Evolutionary conservation across 1,139 yeast species (phyloP), one percentile per base, ranked within the genome.

Genomic region (Fermentozyma sake): DNA sequence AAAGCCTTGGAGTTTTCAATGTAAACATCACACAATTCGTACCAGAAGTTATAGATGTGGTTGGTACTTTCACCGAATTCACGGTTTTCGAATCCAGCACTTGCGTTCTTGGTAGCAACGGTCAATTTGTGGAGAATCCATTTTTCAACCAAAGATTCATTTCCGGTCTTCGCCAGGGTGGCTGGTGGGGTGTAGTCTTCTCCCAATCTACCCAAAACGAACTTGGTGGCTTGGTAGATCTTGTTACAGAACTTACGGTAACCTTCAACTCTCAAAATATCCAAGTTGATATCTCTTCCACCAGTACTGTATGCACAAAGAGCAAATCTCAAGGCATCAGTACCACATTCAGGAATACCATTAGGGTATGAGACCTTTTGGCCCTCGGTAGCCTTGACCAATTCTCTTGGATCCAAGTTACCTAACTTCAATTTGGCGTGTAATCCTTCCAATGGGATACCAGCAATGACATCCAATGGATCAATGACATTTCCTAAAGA

Each of bases 281-380:
- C 97, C 57, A 91, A 75, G 65, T 91, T 91, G 59, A 91, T 91
- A 54, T 91, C 98, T 65, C 97, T 81, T 48, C 96, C 97, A 66
- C 98, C 98, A 32, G 98, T 89, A 28, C 96, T 82, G 69, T 91
- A 91, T 31, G 97, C 96, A 76, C 98, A 91, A 44, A 91, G 75
- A 14, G 98, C 97, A 57, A 91, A 91, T 68, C 98, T 80, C 65
- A 91, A 69, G 23, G 98, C 98, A 61, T 91, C 98, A 30, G 97
- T 89, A 69, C 98, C 98, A 74, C 98, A 91, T 66, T 91, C 96
- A 33, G 98, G 97, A 46, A 91, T 89, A 67, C 98, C 98, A 46
- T 79, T 80, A 41, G 98, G 98, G 71, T 87, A 91, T 12, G 95
- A 80, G 45, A 76, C 68, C 51, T 74, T 79, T 66, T 91, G 98